A percentile compares a stretch with the other conserved stretches of the same genome.
Evolutionary conservation across 2,329 filamentous ascomycete species (phyloP).

Genomic region (Talaromyces amestolkiae): DNA sequence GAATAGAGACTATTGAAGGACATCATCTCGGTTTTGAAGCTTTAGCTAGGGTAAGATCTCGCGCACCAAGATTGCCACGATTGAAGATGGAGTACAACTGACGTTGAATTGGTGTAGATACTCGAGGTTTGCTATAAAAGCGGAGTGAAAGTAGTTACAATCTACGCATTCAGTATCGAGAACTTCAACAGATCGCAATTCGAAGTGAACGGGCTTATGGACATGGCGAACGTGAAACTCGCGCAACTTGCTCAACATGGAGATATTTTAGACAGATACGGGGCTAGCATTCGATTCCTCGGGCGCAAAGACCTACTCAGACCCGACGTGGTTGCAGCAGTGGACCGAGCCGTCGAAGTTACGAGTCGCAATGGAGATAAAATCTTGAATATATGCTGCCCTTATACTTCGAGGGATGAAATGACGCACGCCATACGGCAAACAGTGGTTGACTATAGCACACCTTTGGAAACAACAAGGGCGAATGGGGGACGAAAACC

Average conservation of each 20-base stretch:
- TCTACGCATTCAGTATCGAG: constrained; percentile 98
- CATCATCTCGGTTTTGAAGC: constrained; percentile 96
- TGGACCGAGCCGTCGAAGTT: constrained; percentile 80
- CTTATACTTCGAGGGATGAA: constrained; percentile 93
- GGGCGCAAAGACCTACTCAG: constrained; percentile 82
- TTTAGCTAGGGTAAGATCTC: constrained; percentile 68
- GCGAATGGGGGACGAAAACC: constrained; percentile 54
- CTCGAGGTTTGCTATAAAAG: constrained; percentile 98
- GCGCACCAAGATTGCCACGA: neutral
- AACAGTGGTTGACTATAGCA: constrained; percentile 83
- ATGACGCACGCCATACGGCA: constrained; percentile 86
- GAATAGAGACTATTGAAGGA: constrained; percentile 94
- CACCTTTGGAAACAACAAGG: constrained; percentile 55
- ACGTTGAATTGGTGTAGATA: constrained; percentile 54
- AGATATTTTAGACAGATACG: constrained; percentile 87
- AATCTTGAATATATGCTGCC: constrained; percentile 92
- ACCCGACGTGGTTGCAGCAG: constrained; percentile 81
- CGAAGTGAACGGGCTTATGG: constrained; percentile 95
- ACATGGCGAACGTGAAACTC: constrained; percentile 93
- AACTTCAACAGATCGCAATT: constrained; percentile 97
- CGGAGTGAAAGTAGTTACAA: constrained; percentile 92
- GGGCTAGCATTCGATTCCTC: constrained; percentile 78
- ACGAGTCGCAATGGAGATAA: constrained; percentile 81
- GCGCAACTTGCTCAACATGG: constrained; percentile 89
- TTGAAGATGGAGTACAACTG: neutral